Percentiles rank a stretch among this genome's conserved stretches.
Evolutionary conservation across 2,329 filamentous ascomycete species (phyloP).

Genomic region (Hysterium pulicare): DNA sequence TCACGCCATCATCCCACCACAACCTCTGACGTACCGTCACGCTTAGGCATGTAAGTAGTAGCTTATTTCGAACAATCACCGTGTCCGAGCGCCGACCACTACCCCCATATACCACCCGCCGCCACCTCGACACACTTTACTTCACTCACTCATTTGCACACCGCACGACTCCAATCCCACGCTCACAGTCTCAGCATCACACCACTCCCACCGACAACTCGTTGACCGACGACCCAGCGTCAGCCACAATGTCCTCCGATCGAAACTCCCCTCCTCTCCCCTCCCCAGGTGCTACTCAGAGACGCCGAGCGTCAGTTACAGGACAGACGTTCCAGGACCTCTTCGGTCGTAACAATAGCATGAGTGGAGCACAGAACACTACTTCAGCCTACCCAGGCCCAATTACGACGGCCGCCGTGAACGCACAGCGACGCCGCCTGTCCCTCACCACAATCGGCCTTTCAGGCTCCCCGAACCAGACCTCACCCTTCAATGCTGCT

Average conservation of each 20-base stretch:
- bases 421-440: constrained; percentile 48
- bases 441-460: constrained; percentile 50
- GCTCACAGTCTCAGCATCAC: background rate
- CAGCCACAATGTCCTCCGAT: constrained; percentile 33
- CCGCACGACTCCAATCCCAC: constrained; percentile 1
- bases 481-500: constrained; percentile 39
- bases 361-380: constrained; percentile 27
- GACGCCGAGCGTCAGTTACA: constrained; percentile 47
- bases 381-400: constrained; percentile 40
- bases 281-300: constrained; percentile 33
- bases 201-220: constrained; percentile 1
- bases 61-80: background rate
- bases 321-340: constrained; percentile 49
- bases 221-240: constrained; percentile 2
- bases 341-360: constrained; percentile 40
- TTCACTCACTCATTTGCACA: background rate
- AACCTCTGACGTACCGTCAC: constrained; percentile 14
- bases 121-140: too few species aligned
- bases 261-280: constrained; percentile 39
- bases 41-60: background rate
- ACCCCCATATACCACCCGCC: too few species aligned
- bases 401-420: constrained; percentile 48
- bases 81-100: background rate
- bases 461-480: constrained; percentile 41
- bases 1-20: constrained; percentile 12